phyloP scores from a whole-genome alignment of 305 asterid species.

The Solanum hybrid region DNA sequence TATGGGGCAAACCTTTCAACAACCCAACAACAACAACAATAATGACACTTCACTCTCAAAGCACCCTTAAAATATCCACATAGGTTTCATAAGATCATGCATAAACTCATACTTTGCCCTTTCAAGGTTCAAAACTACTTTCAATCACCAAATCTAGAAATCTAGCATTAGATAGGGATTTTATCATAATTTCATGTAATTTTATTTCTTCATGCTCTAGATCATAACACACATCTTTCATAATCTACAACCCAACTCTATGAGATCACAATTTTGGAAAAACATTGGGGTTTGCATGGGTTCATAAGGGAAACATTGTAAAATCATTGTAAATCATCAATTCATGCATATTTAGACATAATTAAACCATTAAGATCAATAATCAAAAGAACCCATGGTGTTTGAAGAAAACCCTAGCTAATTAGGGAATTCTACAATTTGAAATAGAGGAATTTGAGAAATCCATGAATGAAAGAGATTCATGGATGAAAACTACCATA shows the following conservation, averaged over 20 bases:
- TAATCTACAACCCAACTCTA: background rate
- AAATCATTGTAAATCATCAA: no score
- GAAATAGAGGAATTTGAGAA: background rate
- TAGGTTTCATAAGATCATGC: no score
- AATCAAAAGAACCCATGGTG: background rate
- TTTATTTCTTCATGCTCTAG: background rate
- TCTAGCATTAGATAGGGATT: background rate
- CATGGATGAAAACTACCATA: background rate
- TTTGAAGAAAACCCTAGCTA: background rate
- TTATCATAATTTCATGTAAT: background rate
- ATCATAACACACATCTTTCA: background rate
- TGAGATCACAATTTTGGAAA: background rate
- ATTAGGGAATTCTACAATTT: background rate
- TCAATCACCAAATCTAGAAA: background rate
- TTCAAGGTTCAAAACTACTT: background rate
- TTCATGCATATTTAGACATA: background rate
- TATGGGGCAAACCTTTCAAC: no score
- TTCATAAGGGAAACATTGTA: no score
- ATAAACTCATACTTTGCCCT: no score
- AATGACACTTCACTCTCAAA: no score
- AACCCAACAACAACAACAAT: no score
- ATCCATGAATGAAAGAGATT: background rate
- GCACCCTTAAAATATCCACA: no score
- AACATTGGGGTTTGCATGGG: background rate
- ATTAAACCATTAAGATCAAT: background rate